Percentiles rank a stretch among this genome's conserved stretches.
Evolutionary conservation across 2,329 filamentous ascomycete species (phyloP).

Genomic region (Teratosphaeria nubilosa): DNA sequence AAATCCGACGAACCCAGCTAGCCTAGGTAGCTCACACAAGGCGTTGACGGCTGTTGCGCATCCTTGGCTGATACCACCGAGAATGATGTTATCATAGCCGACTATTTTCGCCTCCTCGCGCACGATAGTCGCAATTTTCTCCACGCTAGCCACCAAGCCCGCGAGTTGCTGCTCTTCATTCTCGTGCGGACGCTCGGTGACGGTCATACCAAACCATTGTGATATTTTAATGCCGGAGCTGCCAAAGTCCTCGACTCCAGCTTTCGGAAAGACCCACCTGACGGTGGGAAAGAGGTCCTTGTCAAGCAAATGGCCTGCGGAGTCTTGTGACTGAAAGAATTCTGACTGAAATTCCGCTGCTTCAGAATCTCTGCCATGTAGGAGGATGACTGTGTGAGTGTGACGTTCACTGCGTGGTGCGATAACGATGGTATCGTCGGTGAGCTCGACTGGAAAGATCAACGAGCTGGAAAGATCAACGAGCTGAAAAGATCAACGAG

Average conservation of each 20-base stretch:
- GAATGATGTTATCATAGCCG: constrained; percentile 8
- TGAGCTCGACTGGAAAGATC: neutral
- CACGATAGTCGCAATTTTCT: constrained; percentile 1
- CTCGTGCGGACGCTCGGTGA: neutral
- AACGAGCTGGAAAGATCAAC: too few relatives aligned
- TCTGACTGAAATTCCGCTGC: neutral
- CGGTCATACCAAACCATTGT: constrained; percentile 1
- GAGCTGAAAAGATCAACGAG: too few relatives aligned
- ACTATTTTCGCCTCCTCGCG: constrained; percentile 8
- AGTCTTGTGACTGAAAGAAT: neutral
- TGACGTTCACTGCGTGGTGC: neutral
- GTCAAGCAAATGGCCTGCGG: neutral
- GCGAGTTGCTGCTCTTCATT: neutral
- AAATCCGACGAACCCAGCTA: constrained; percentile 15
- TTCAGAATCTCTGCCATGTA: neutral
- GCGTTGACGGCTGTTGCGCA: constrained; percentile 12
- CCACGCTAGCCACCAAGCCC: neutral
- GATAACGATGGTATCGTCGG: neutral
- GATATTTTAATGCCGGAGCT: neutral
- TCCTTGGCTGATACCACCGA: constrained; percentile 17
- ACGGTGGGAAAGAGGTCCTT: neutral
- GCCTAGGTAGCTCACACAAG: constrained; percentile 3
- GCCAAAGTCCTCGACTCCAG: neutral
- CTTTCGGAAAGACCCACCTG: neutral
- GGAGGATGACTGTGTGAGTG: neutral